phyloP scores from a whole-genome alignment of 2,329 filamentous ascomycete species.

The Dactylonectria macrodidyma region DNA sequence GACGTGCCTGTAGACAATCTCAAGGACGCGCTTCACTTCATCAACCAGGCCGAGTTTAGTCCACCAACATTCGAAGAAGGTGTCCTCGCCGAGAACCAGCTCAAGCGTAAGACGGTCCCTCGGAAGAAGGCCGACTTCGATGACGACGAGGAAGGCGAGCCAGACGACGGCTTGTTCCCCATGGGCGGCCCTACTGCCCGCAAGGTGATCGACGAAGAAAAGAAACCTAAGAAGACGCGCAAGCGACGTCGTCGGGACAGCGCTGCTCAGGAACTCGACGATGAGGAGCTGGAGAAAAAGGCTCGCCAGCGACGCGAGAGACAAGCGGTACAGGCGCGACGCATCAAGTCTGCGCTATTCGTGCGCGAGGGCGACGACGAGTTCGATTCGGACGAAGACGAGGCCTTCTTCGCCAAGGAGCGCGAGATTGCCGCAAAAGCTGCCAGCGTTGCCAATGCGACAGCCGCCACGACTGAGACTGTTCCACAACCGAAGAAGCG shows the following conservation, averaged over 20 bases:
- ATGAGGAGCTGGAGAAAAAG: conserved; percentile 76
- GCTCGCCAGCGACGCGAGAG: conserved; percentile 74
- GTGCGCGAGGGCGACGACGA: conserved; percentile 92
- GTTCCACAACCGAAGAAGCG: conserved; percentile 44
- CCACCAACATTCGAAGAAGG: conserved; percentile 85
- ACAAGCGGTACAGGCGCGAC: conserved; percentile 81
- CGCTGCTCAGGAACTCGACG: conserved; percentile 64
- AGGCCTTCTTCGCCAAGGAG: conserved; percentile 84
- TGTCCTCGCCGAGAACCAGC: conserved; percentile 80
- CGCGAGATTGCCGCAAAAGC: conserved; percentile 69
- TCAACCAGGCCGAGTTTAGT: conserved; percentile 84
- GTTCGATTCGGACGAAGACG: conserved; percentile 79
- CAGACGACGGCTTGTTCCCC: conserved; percentile 75
- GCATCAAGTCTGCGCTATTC: conserved; percentile 88
- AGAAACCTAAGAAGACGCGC: conserved; percentile 64
- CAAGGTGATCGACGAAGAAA: conserved; percentile 68
- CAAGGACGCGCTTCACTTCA: conserved; percentile 77
- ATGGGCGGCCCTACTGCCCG: conserved; percentile 75
- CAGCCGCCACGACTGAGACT: conserved; percentile 23
- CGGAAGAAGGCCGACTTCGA: conserved; percentile 76
- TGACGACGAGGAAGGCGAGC: conserved; percentile 74
- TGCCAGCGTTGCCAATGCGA: conserved; percentile 53
- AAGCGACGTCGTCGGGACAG: conserved; percentile 64
- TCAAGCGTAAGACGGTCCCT: conserved; percentile 78
- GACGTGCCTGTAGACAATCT: conserved; percentile 75